Evolutionary conservation across 1,284 basidiomycete species (phyloP).

Genomic region (Apiotrichum mycotoxinovorans): DNA sequence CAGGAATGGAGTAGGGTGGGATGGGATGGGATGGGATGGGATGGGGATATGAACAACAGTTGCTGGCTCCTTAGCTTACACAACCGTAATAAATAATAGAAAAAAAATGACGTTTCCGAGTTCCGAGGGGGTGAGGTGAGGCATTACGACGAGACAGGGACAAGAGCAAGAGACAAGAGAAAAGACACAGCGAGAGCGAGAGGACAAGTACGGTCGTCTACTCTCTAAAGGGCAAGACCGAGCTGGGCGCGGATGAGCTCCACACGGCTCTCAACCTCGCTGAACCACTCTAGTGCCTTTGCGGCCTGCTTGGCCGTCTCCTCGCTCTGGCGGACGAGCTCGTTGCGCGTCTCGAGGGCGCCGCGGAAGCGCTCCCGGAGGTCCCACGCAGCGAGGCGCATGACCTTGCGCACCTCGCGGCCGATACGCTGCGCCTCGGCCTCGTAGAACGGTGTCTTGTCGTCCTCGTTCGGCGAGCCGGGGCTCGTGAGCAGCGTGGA

Average conservation of each 20-base stretch:
- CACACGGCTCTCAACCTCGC: conserved; percentile 59
- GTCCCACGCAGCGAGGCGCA: conserved; percentile 90
- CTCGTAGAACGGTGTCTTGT: conserved; percentile 60
- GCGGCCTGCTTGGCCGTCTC: conserved; percentile 65
- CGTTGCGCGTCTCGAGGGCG: conserved; percentile 71
- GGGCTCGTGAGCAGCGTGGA: conserved; percentile 54
- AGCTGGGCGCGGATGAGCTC: conserved; percentile 54
- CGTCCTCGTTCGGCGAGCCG: conserved; percentile 32
- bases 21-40: too few relatives aligned
- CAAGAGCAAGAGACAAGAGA: not conserved
- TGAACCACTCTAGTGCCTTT: conserved; percentile 72
- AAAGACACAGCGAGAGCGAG: not conserved
- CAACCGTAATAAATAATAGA: too few relatives aligned
- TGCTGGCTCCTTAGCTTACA: not conserved
- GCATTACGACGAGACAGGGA: too few relatives aligned
- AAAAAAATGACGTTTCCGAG: too few relatives aligned
- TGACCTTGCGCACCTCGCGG: conserved; percentile 88
- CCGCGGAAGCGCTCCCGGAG: conserved; percentile 75
- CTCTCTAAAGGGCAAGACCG: conserved; percentile 28
- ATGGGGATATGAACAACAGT: too few relatives aligned
- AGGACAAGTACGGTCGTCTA: not conserved
- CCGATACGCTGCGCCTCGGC: conserved; percentile 69
- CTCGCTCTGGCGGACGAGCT: conserved; percentile 75
- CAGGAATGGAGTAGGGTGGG: not conserved
- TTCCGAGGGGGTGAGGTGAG: too few relatives aligned